Base-by-base conservation (phyloP, 192 early-diverging fungal genomes). In the Coemansia umbellata region DNA sequence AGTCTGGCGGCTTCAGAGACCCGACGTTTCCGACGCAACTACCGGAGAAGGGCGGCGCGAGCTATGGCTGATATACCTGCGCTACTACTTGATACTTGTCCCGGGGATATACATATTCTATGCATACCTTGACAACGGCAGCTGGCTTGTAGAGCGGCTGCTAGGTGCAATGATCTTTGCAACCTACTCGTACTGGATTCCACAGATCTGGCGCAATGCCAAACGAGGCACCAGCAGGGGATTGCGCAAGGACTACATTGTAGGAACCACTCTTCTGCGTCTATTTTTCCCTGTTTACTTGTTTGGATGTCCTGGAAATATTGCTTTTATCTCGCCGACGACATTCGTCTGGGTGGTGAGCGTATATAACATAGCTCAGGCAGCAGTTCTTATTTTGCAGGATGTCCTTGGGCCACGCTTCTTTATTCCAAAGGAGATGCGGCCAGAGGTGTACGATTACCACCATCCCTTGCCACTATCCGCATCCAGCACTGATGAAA, bases 121-220 rank as follows among this genome's bases (percentile, higher is more conserved):
- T 58, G 62, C 80, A 27, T 85, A 80, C 21, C 59, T 81, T 5
- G 65, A 78, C 63, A 68, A 8, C 57, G 58, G 23, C 81, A 78
- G 26, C 60, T 81, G 10, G 58, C 53, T 51, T 50, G 82, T 8
- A 75, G 77, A 47, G 60, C 80, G 47, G 24, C 78, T 27, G 59
- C 77, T 55, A 58, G 83, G 24, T 45, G 45, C 4, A 33, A 77
- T 37, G 23, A 66, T 81, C 8, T 53, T 82, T 10, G 43, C 52
- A 2, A 49, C 83, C 26, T 86, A 79, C 65, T 89, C 87, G 2
- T 87, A 84, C 69, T 92, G 90, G 90, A 63, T 89, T 10, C 90
- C 90, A n/a, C 90, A 92, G 48, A 88, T 89, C 37, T 63, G 80
- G 22, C 78, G 86, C 59, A 90, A 89, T 44, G 77, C 85, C 15